Evolutionary conservation across 176 grass and related monocot species (phyloP), one percentile per base, ranked within the genome.

Genomic region (Triticum monococcum): DNA sequence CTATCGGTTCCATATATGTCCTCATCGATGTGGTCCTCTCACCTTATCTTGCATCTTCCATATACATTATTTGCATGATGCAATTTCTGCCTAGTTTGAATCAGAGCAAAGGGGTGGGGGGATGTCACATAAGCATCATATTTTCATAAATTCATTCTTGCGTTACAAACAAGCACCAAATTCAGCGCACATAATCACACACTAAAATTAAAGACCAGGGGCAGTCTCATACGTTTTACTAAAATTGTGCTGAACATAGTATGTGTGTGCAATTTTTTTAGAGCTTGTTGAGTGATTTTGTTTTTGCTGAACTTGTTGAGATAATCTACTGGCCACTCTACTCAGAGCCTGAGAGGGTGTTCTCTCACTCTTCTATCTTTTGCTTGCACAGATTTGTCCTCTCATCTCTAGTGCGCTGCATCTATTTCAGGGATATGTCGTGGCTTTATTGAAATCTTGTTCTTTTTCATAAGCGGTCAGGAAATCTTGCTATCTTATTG

Each of bases 1-100:
- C 68, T 63, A 84, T 81, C 28, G 31, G 68, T 87, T 87, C 68
- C 48, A 75, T 83, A 61, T 91, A 62, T 83, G 60, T 87, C 85
- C 46, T 80, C 60, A 22, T 84, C 61, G 36, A n/a, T 69, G 85
- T 91, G 81, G 85, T 80, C 89, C 76, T 76, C 60, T 69, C 59
- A 83, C 52, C 62, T 87, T 72, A 87, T 43, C 80, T 8, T 84
- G 75, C 79, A 87, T 43, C 80, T 12, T 84, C 74, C 79, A 82
- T 63, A 71, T 64, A 71, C 67, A 79, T 46, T 62, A 36, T 28
- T 64, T 74, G 33, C 26, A 81, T 62, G 50, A 68, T 40, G 17
- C 66, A 43, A 1, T 33, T 54, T 16, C 40, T 17, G 23, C 32
- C 31, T 46, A 36, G 46, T 61, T 57, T 71, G 40, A 82, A 90